Base-by-base conservation (phyloP, 2,329 filamentous ascomycete species). In the Ophiostoma montium region DNA sequence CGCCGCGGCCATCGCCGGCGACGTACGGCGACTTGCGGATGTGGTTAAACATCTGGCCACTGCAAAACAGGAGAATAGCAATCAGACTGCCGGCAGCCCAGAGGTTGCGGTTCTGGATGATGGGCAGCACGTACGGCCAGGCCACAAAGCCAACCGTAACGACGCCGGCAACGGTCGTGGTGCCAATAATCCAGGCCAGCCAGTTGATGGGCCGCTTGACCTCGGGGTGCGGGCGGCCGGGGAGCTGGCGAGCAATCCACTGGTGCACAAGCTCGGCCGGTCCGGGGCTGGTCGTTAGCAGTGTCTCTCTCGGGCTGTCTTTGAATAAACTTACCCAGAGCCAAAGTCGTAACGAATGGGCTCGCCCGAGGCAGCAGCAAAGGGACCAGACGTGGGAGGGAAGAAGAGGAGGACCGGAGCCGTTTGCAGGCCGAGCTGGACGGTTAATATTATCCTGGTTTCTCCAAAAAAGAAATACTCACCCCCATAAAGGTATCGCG, bases 41-140 rank as follows among this genome's bases (percentile, higher is more conserved):
- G 62, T 95, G 89, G 66, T 96, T 98, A 75, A 94, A 98, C 94
- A 98, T 98, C 67, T 96, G 89, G 35, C 92, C 94, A 58, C 85
- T 92, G 43, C 84, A 95, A 68, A 96, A 98, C 51, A 95, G 72
- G 38, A 98, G 76, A 54, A 98, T 89, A 13, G 81, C 74, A 59
- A 96, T 88, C 57, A 98, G 70, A 65, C 85, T 94, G 59, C 94
- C 67, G 19, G 85, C 86, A 21, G 90, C 89, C 92, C 92, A 98
- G 16, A 96, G 68, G 60, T 94, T 96, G 57, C 90, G 84, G 70
- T 84, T 95, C 65, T 88, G 86, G 33, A 95, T 64, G 52, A 95
- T 60, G 3, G 90, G 90, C 11, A 90, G 62, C 12, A 95, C 60
- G 59, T 89, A 94, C 6, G 86, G 86, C 57, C 80, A 84, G 12